These are phyloP conservation scores for Aspergillus tamarii DNA, from an alignment of 2,329 filamentous ascomycete species.

Conservation along the genomic window DNA sequence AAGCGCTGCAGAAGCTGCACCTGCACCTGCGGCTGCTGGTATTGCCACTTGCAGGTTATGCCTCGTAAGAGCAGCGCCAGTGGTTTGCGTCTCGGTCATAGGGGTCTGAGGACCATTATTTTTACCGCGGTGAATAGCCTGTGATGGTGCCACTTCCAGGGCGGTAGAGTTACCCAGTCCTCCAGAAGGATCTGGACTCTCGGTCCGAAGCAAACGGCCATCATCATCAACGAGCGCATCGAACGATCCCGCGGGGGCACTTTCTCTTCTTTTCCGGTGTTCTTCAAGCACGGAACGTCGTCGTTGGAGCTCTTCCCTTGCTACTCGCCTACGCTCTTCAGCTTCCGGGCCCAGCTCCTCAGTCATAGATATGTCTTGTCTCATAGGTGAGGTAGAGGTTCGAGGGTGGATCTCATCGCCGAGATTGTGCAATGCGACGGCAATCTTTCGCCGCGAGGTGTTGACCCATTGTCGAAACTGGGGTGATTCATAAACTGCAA, in stretches of 20 bases:
- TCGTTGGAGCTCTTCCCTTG: constrained; percentile 50
- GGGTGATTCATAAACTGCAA: constrained; percentile 66
- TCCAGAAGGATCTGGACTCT: constrained; percentile 10
- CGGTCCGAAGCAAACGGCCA: constrained; percentile 36
- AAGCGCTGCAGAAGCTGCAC: constrained; percentile 44
- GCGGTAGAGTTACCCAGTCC: constrained; percentile 40
- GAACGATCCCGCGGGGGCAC: constrained; percentile 38
- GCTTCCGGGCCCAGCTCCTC: constrained; percentile 50
- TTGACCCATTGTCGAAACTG: constrained; percentile 66
- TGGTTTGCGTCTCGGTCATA: constrained; percentile 8
- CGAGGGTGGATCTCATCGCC: constrained; percentile 62
- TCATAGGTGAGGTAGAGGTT: constrained; percentile 32
- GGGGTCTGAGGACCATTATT: constrained; percentile 14
- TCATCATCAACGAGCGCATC: constrained; percentile 50
- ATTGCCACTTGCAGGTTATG: constrained; percentile 32
- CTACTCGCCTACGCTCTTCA: constrained; percentile 47
- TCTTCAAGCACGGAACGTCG: constrained; percentile 46
- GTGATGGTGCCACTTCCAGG: constrained; percentile 34
- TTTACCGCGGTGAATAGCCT: constrained; percentile 31
- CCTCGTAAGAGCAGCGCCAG: constrained; percentile 20
- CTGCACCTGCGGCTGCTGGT: constrained; percentile 30
- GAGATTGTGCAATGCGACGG: constrained; percentile 60
- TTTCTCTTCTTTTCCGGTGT: constrained; percentile 31
- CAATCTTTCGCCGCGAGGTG: constrained; percentile 63
- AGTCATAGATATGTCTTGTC: constrained; percentile 52